Base-by-base conservation (phyloP, 139 green algal genomes). In the Ettlia oleoabundans region DNA sequence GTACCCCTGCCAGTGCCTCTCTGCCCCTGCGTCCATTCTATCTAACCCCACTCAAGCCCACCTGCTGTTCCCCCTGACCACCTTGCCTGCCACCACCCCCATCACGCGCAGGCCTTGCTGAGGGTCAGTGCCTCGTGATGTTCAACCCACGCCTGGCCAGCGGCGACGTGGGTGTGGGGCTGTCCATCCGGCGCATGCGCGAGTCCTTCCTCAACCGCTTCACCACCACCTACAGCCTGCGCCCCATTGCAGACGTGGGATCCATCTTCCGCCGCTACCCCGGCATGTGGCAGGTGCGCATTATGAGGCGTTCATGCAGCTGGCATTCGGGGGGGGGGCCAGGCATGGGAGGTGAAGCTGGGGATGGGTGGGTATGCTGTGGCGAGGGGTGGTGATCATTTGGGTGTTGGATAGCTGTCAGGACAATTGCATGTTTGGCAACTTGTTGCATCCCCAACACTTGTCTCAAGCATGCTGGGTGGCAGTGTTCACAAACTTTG, bases 81-180 rank as follows among this genome's bases (percentile, higher is more conserved):
- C n/a, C n/a, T n/a, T n/a, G n/a, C n/a, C n/a, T n/a, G n/a, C n/a
- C n/a, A 35, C 69, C 26, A 62, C 70, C 42, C 28, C 42, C 9
- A 3, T 26, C 26, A 41, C n/a, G 26, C 33, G 58, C 75, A 71
- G 58, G 61, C 61, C 75, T 73, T 38, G 40, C 37, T 55, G 61
- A 81, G 37, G 78, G 55, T 3, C 79, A 89, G 63, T 35, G 90
- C 2, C 38, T 98, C 2, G 89, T 98, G 69, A 88, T 98, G 64
- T 97, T 98, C 83, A 99, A 99, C 88, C 94, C 95, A 28, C 89
- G 95, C 4, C 86, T 99, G 70, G 88, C 87, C 69, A 96, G 92
- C 84, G 96, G 95, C 19, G 96, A 99, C 65, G 95, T 98, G 47
- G 96, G 96, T 6, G 87, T 99, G 37, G 96, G 96, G 8, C 85